Conservation (phyloP, 2,329 filamentous ascomycete genomes). For the Amesomyces nigricolor region DNA sequence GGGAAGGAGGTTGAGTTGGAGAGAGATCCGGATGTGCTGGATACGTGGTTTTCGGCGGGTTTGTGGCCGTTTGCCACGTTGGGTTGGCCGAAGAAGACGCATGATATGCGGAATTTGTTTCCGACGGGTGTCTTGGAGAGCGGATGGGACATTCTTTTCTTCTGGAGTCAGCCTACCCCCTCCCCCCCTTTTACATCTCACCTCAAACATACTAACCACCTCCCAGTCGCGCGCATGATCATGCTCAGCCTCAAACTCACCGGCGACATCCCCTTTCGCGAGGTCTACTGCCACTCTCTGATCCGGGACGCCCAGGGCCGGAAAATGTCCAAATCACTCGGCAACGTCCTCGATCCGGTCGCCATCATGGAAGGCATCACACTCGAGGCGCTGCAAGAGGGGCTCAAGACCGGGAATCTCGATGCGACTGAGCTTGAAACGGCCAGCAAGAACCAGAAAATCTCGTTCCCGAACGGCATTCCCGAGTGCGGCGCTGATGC, state of each 20-base stretch:
- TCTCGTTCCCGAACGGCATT: conserved; percentile 87
- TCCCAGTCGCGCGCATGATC: conserved; percentile 70
- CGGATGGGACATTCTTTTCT: conserved; percentile 92
- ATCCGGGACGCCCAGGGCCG: conserved; percentile 89
- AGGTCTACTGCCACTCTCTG: conserved; percentile 87
- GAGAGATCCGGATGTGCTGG: conserved; percentile 85
- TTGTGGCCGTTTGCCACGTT: conserved; percentile 92
- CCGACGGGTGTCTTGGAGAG: conserved; percentile 87
- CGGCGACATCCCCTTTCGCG: conserved; percentile 82
- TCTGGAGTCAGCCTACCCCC: conserved; percentile 52
- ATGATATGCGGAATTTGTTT: conserved; percentile 71
- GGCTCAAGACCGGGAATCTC: conserved; percentile 76
- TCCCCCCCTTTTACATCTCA: no score
- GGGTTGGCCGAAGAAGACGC: conserved; percentile 73
- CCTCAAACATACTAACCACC: no score
- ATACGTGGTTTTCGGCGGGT: conserved; percentile 94
- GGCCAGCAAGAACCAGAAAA: conserved; percentile 89
- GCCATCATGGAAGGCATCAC: conserved; percentile 87
- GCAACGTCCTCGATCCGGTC: conserved; percentile 90
- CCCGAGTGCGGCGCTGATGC: conserved; percentile 92
- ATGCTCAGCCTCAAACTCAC: conserved; percentile 90
- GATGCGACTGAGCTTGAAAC: conserved; percentile 76
- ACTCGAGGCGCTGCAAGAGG: conserved; percentile 71
- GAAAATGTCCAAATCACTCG: conserved; percentile 96
- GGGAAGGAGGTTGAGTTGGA: conserved; percentile 75